These are phyloP conservation scores for Solanum neorickii DNA, from an alignment of 257 asterid species.

Conservation along the genomic window DNA sequence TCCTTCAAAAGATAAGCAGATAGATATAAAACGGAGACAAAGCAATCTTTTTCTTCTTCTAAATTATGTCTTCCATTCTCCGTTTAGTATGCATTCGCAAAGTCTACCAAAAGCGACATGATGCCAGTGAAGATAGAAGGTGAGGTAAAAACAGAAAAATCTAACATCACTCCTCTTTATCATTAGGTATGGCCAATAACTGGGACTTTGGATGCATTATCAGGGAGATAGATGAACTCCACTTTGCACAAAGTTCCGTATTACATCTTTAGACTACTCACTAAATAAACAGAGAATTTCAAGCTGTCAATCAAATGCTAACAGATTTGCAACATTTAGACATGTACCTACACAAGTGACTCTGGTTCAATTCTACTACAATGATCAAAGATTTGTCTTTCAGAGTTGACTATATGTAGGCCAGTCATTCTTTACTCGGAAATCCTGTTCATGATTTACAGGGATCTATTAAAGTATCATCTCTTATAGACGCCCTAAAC, in stretches of 20 bases:
- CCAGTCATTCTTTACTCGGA: neutral
- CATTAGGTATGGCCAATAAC: neutral
- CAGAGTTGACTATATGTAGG: neutral
- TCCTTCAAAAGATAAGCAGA: neutral
- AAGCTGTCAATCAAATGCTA: neutral
- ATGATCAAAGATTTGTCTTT: neutral
- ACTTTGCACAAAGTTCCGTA: neutral
- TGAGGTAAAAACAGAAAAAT: neutral
- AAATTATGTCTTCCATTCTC: neutral
- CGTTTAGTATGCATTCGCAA: neutral
- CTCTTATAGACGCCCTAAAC: neutral
- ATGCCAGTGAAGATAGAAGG: neutral
- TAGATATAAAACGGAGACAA: neutral
- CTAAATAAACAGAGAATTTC: neutral
- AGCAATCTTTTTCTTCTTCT: neutral
- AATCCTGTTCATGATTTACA: neutral
- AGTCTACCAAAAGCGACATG: neutral
- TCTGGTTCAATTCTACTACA: neutral
- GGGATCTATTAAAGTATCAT: neutral
- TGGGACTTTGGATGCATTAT: neutral
- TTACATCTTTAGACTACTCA: neutral
- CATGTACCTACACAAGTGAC: neutral
- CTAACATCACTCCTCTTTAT: neutral
- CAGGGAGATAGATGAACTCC: neutral
- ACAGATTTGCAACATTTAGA: neutral